Evolutionary conservation across 2,329 filamentous ascomycete species (phyloP).

Genomic region (Beauveria sp.): DNA sequence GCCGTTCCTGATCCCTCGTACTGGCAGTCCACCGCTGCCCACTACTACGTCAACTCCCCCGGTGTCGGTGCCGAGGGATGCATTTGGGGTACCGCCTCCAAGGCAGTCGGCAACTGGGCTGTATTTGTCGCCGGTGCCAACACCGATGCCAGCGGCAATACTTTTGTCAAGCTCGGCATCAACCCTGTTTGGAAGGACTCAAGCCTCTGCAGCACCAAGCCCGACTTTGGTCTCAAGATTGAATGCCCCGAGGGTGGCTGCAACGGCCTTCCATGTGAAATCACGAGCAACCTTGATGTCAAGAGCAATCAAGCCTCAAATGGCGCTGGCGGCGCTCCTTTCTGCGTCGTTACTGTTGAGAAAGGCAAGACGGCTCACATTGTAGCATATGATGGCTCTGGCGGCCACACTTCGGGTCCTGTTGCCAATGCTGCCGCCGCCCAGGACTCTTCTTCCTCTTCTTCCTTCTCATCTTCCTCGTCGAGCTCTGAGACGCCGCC

Average conservation of each 20-base stretch:
- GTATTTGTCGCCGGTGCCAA: constrained; percentile 73
- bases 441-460: constrained; percentile 14
- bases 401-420: constrained; percentile 12
- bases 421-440: constrained; percentile 14
- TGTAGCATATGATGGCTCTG: constrained; percentile 44
- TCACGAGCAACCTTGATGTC: constrained; percentile 59
- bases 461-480: not conserved
- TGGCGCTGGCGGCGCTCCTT: constrained; percentile 61
- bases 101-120: constrained; percentile 67
- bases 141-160: constrained; percentile 54
- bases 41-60: constrained; percentile 74
- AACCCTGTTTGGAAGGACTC: constrained; percentile 65
- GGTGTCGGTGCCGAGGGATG: constrained; percentile 59
- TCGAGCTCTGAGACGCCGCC: constrained; percentile 14
- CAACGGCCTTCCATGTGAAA: constrained; percentile 67
- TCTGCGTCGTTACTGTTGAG: constrained; percentile 71
- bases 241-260: constrained; percentile 60
- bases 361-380: constrained; percentile 60
- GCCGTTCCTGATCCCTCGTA: constrained; percentile 65
- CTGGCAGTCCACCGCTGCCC: constrained; percentile 66
- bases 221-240: constrained; percentile 62
- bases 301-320: constrained; percentile 43
- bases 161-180: constrained; percentile 69
- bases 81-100: constrained; percentile 58
- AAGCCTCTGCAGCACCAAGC: constrained; percentile 46